Evolutionary conservation across 2,329 filamentous ascomycete species (phyloP).

Genomic region (Penicillium sp.): DNA sequence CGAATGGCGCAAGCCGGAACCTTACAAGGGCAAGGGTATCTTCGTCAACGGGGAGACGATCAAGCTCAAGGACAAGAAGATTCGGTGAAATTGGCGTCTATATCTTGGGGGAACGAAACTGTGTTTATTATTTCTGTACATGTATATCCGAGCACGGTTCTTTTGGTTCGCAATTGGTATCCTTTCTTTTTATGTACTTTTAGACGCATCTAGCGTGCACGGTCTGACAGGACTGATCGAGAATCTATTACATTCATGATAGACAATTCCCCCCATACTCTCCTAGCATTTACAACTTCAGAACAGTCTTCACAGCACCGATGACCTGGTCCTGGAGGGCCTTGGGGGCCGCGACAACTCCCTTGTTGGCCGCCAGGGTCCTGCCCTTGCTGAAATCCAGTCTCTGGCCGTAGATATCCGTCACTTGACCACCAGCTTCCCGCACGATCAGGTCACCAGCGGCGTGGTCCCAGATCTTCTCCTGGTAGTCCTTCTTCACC

Average conservation of each 20-base stretch:
- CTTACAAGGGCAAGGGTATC: conserved; percentile 98
- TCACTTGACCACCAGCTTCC: conserved; percentile 86
- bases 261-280: too few species aligned
- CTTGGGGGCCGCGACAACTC: conserved; percentile 77
- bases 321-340: conserved; percentile 69
- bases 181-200: conserved; percentile 21
- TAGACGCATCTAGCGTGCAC: conserved; percentile 1
- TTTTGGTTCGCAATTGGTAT: too few species aligned
- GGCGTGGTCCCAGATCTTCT: conserved; percentile 99
- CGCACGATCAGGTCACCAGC: conserved; percentile 88
- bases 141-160: too few species aligned
- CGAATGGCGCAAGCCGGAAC: conserved; percentile 82
- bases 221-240: too few species aligned
- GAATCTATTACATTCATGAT: too few species aligned
- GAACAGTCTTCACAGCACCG: conserved; percentile 69
- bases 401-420: conserved; percentile 73
- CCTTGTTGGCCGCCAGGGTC: conserved; percentile 82
- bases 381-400: conserved; percentile 80
- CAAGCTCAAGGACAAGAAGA: conserved; percentile 95
- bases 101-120: too few species aligned
- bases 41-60: conserved; percentile 97
- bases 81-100: too few species aligned
- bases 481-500: conserved; percentile 75
- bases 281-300: conserved; percentile 45
- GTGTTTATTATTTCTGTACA: too few species aligned